These are phyloP conservation scores for Gymnopus androsaceus DNA, from an alignment of 1,284 basidiomycete genomes.

Conservation along the genomic window DNA sequence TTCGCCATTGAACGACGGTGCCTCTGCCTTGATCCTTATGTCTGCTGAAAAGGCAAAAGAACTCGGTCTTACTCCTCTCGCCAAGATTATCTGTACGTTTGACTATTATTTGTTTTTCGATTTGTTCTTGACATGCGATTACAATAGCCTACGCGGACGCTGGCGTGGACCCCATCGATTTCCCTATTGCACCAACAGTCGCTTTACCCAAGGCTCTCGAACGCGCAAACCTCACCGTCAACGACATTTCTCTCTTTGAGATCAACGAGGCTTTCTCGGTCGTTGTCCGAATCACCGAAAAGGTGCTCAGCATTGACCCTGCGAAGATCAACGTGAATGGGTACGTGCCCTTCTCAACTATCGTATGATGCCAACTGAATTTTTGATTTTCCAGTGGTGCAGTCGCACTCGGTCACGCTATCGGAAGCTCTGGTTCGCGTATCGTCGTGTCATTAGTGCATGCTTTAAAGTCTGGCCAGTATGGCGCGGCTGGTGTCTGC, in stretches of 20 bases:
- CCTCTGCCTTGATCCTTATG: conserved; percentile 94
- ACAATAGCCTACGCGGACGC: conserved; percentile 94
- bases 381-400: conserved; percentile 76
- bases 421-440: conserved; percentile 93
- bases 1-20: conserved; percentile 94
- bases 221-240: conserved; percentile 79
- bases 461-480: conserved; percentile 91
- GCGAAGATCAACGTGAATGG: conserved; percentile 93
- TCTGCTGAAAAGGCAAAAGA: conserved; percentile 89
- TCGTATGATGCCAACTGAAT: conserved; percentile 13
- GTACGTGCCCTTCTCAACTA: conserved; percentile 42
- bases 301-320: conserved; percentile 81
- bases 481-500: conserved; percentile 97
- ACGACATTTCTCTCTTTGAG: conserved; percentile 93
- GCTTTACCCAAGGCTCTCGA: conserved; percentile 90
- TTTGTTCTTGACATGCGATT: conserved; percentile 22
- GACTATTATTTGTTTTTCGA: conserved; percentile 8
- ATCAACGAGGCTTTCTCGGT: conserved; percentile 99
- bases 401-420: conserved; percentile 92
- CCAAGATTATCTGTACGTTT: conserved; percentile 82
- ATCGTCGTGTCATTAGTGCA: conserved; percentile 96
- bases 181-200: conserved; percentile 92
- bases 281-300: conserved; percentile 90
- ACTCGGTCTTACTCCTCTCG: conserved; percentile 87
- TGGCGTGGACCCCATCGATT: conserved; percentile 95